Base-by-base conservation (phyloP, 148 eudicot genomes). In the Oxyria digyna region DNA sequence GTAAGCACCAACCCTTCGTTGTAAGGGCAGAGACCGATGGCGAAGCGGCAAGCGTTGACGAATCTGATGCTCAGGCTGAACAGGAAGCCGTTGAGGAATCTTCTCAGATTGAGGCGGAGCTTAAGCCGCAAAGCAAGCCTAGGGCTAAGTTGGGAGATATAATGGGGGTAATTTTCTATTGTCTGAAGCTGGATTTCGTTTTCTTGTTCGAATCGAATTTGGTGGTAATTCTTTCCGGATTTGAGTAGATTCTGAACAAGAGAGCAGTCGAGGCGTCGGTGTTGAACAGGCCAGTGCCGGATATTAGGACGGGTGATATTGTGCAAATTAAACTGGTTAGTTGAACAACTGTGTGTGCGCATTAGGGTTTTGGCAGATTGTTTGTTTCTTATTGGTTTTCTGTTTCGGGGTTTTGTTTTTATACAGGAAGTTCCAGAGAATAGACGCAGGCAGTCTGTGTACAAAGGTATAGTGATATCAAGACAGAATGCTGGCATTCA, bases 401-500 rank as follows among this genome's bases (percentile, higher is more conserved):
- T 66, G 46, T 0, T 62, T 62, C 12, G 37, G 17, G 32, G 65
- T 59, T 59, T 69, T 81, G 79, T 59, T 8, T 69, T 72, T 14
- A 33, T 27, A 45, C 73, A 93, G 98, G 85, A 86, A 86, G 88
- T 89, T 66, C 91, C 91, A 17, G 90, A 86, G 77, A 86, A 82
- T 59, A 87, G 67, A 78, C 82, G 87, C 17, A 80, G 96, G 73
- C 73, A 89, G 66, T 83, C 98, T 38, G 38, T 93, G 6, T 93
- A 93, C 78, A 93, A 93, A 79, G 98, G 98, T 59, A 93, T 93
- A 68, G 85, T 93, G 26, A 87, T 93, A 13, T 85, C 90, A 2
- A 87, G 77, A 74, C 98, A 93, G 76, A 93, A 93, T 86, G 98
- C 98, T 41, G 98, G 98, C 29, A 81, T 93, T 70, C 98, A 93